Evolutionary conservation across 495 filamentous ascomycete genomes (phyloP), one percentile per base, ranked within the genome.

Genomic region (Neurospora tetrasperma): DNA sequence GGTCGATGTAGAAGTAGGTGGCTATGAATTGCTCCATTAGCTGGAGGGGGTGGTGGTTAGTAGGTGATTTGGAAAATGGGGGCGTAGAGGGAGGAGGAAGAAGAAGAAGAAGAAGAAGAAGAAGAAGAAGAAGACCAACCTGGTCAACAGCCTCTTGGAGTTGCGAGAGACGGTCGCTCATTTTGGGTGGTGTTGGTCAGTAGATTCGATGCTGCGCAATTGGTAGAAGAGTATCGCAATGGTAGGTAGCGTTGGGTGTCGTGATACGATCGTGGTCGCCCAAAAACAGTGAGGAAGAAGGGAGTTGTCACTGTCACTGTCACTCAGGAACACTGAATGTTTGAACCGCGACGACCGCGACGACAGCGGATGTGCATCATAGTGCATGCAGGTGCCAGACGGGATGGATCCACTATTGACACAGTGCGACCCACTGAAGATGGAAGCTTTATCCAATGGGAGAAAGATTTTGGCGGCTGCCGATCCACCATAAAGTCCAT

Each of bases 81-180:
- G 43, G 43, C n/a, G 14, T 59, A 5, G 5, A 5, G 5, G 35
- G 35, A 38, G 5, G 35, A 38, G 5, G 35, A 38, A 4, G 35
- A 38, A 38, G 35, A 38, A 38, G 35, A 38, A 38, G 35, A 38
- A 38, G 35, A 38, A 38, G 35, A 38, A 38, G 35, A 38, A 38
- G 4, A 6, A 38, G 35, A 38, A 38, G 4, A 38, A 38, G 14
- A 18, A 43, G 74, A 59, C 84, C 5, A 42, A 95, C 93, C 85
- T 97, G 90, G 80, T 98, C 95, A 72, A 97, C 90, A 79, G 93
- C 92, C 80, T 97, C 94, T 85, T 99, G 96, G 48, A 99, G 87
- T 80, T 98, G 94, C 5, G 96, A 97, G 46, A 99, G 88, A 59
- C 91, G 88, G 82, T 99, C 96, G 0, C 91, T 92, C 95, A 97